Evolutionary conservation across 192 early-diverging fungal species (phyloP).

Genomic region (Linnemannia exigua): DNA sequence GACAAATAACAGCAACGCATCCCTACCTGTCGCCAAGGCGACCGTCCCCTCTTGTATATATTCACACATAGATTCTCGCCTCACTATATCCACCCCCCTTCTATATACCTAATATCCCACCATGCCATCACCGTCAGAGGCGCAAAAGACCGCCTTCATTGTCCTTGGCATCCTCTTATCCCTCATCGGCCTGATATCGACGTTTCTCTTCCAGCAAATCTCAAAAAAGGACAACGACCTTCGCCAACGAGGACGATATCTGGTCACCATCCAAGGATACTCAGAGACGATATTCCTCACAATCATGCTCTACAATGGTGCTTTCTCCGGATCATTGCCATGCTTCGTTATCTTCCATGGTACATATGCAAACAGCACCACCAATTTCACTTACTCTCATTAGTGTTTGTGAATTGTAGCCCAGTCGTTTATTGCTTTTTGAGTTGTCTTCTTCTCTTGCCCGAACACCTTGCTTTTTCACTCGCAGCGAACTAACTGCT

Average conservation of each 20-base stretch:
- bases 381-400: background rate
- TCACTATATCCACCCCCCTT: conserved; percentile 4
- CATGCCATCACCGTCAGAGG: background rate
- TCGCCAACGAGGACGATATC: conserved; percentile 50
- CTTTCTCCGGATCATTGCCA: conserved; percentile 23
- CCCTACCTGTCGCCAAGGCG: background rate
- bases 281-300: conserved; percentile 23
- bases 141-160: conserved; percentile 10
- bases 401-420: background rate
- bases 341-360: conserved; percentile 33
- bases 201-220: conserved; percentile 43
- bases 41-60: background rate
- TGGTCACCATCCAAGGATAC: conserved; percentile 42
- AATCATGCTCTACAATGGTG: conserved; percentile 16
- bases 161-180: conserved; percentile 4
- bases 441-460: background rate
- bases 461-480: background rate
- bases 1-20: background rate
- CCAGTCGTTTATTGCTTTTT: background rate
- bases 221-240: conserved; percentile 50
- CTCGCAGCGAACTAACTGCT: background rate
- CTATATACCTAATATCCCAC: background rate
- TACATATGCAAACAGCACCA: background rate
- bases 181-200: conserved; percentile 18
- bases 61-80: background rate